These are phyloP conservation scores for Cordyceps cicadae DNA, from an alignment of 2,329 filamentous ascomycete species.

Conservation along the genomic window DNA sequence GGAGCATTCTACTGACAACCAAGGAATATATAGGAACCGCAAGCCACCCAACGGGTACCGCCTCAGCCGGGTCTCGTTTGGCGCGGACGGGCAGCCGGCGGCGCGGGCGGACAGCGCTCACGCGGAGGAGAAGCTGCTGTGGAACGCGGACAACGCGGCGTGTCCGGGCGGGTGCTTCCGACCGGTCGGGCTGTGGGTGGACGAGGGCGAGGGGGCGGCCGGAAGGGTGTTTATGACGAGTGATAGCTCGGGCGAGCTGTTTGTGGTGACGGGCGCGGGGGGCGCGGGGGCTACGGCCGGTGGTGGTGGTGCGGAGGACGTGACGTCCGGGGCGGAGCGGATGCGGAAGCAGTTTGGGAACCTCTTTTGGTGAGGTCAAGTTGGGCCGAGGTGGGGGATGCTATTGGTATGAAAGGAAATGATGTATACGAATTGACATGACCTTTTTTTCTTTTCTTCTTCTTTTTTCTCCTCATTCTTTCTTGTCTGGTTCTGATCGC, in stretches of 20 bases:
- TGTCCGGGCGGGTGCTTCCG: constrained; percentile 45
- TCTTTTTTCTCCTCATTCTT: too few species aligned
- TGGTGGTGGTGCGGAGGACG: not conserved
- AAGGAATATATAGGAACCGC: constrained; percentile 24
- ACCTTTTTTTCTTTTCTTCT: too few species aligned
- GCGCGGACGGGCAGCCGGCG: constrained; percentile 25
- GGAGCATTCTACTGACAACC: too few species aligned
- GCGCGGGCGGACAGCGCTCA: constrained; percentile 27
- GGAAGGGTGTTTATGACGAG: constrained; percentile 43
- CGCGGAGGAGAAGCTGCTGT: constrained; percentile 38
- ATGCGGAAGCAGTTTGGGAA: constrained; percentile 3
- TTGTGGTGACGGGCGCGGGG: constrained; percentile 27
- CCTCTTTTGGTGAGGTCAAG: not conserved
- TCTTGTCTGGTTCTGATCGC: too few species aligned
- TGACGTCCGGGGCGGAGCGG: not conserved
- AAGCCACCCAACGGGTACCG: constrained; percentile 30
- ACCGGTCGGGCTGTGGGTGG: constrained; percentile 38
- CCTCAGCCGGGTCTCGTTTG: constrained; percentile 29
- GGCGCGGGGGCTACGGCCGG: not conserved
- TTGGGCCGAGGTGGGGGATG: not conserved
- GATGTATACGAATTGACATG: too few species aligned
- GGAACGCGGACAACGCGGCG: constrained; percentile 35
- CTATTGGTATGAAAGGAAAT: not conserved
- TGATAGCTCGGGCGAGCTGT: constrained; percentile 48
- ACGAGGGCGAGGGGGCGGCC: constrained; percentile 21